phyloP scores from a whole-genome alignment of 768 basidiomycete species.

The Suillus weaverae region DNA sequence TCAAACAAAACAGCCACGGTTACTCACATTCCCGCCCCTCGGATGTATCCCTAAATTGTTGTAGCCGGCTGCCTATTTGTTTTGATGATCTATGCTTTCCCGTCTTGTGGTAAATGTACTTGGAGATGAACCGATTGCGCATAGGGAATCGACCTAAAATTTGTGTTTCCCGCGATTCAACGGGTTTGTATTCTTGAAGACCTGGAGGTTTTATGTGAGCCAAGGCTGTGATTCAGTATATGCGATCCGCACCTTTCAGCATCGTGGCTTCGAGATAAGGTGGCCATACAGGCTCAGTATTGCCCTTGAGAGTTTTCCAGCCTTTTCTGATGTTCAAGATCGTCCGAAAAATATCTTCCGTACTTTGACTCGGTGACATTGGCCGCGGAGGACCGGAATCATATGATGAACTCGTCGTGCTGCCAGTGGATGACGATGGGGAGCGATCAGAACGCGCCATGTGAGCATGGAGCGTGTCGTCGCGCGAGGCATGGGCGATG shows the following conservation, averaged over 20 bases:
- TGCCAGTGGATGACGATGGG: not conserved
- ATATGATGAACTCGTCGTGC: not conserved
- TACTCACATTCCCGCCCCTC: constrained; percentile 69
- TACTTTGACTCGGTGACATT: constrained; percentile 22
- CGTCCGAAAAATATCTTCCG: constrained; percentile 58
- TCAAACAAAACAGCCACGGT: constrained; percentile 14
- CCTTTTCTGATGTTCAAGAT: constrained; percentile 70
- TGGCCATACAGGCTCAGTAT: constrained; percentile 76
- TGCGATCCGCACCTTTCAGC: constrained; percentile 57
- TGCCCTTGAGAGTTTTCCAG: constrained; percentile 71
- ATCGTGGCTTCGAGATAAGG: constrained; percentile 76
- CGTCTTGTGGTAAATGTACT: constrained; percentile 69
- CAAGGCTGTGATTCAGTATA: constrained; percentile 10
- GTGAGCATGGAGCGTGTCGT: constrained; percentile 3
- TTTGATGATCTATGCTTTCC: constrained; percentile 73
- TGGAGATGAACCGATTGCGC: constrained; percentile 79
- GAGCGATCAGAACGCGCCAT: not conserved
- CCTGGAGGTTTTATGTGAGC: constrained; percentile 40
- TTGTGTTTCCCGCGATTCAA: constrained; percentile 70
- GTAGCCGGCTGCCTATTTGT: constrained; percentile 78
- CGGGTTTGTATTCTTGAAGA: constrained; percentile 70
- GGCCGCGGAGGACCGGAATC: constrained; percentile 8
- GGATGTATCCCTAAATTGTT: constrained; percentile 74
- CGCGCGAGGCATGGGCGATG: constrained; percentile 8
- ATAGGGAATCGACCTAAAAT: constrained; percentile 75